phyloP scores from a whole-genome alignment of 2,329 filamentous ascomycete genomes.

The Exophiala mesophila region DNA sequence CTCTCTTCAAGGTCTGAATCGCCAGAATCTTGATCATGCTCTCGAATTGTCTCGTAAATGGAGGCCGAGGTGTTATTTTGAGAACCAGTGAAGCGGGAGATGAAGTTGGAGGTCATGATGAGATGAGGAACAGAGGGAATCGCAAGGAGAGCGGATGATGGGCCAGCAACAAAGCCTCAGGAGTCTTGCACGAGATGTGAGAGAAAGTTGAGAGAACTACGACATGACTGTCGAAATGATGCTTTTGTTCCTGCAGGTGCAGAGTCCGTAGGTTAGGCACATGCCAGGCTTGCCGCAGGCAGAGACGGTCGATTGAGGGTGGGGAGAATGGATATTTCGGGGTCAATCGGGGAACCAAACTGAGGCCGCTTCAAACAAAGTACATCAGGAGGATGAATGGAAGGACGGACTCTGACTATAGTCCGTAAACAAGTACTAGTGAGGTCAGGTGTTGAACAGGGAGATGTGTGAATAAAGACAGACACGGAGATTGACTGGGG shows the following conservation, averaged over 20 bases:
- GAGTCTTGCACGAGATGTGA: too few species aligned
- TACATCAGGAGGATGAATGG: too few species aligned
- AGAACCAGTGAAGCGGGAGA: constrained; percentile 46
- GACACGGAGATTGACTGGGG: too few species aligned
- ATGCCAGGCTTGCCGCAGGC: constrained; percentile 19
- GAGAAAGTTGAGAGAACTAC: constrained; percentile 4
- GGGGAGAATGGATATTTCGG: background rate
- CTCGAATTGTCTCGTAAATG: constrained; percentile 44
- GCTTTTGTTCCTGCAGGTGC: constrained; percentile 17
- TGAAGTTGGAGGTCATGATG: constrained; percentile 51
- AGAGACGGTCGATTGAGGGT: constrained; percentile 6
- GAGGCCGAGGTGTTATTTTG: constrained; percentile 35
- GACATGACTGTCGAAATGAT: constrained; percentile 12
- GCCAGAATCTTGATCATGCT: constrained; percentile 43
- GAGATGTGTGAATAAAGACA: too few species aligned
- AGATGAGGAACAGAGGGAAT: background rate
- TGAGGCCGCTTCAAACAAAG: background rate
- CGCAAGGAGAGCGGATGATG: background rate
- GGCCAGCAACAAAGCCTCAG: too few species aligned
- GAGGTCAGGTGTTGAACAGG: too few species aligned
- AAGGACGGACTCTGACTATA: too few species aligned
- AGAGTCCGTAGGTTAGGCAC: constrained; percentile 17
- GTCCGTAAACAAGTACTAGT: too few species aligned
- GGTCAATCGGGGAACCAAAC: too few species aligned
- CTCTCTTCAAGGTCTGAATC: constrained; percentile 43